These are phyloP conservation scores for Arthrobotrys sphaeroides DNA, from an alignment of 2,329 filamentous ascomycete genomes.

Conservation along the genomic window DNA sequence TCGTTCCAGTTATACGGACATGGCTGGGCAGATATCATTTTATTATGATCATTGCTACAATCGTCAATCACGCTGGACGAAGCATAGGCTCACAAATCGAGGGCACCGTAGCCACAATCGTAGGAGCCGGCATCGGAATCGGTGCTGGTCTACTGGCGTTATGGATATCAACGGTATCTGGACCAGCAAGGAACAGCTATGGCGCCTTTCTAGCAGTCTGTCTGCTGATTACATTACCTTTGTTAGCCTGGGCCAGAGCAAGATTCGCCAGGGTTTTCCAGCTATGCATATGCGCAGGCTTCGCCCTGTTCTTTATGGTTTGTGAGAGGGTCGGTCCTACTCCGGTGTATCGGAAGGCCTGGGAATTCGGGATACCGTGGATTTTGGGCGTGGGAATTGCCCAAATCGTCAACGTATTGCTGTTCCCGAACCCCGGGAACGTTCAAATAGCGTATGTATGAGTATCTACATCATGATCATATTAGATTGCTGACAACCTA, in stretches of 20 bases:
- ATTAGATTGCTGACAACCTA: conserved; percentile 32
- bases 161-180: conserved; percentile 55
- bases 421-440: conserved; percentile 69
- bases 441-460: conserved; percentile 64
- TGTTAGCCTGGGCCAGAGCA: conserved; percentile 67
- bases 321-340: conserved; percentile 63
- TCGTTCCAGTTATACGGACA: conserved; percentile 64
- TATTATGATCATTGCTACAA: conserved; percentile 68
- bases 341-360: conserved; percentile 54
- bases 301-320: conserved; percentile 67
- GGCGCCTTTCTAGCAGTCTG: conserved; percentile 69
- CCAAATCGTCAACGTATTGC: conserved; percentile 64
- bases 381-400: conserved; percentile 67
- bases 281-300: conserved; percentile 67
- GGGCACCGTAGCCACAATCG: conserved; percentile 66
- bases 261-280: conserved; percentile 70
- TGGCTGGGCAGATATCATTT: conserved; percentile 68
- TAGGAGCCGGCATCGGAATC: conserved; percentile 67
- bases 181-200: conserved; percentile 68
- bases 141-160: conserved; percentile 68
- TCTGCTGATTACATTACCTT: conserved; percentile 66
- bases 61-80: conserved; percentile 69
- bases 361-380: conserved; percentile 68
- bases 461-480: background rate
- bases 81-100: conserved; percentile 69